Percentiles rank a stretch among this genome's conserved stretches.
These are phyloP conservation scores for Mycosarcoma mackinlayi DNA, from an alignment of 1,284 basidiomycete genomes.

Conservation along the genomic window DNA sequence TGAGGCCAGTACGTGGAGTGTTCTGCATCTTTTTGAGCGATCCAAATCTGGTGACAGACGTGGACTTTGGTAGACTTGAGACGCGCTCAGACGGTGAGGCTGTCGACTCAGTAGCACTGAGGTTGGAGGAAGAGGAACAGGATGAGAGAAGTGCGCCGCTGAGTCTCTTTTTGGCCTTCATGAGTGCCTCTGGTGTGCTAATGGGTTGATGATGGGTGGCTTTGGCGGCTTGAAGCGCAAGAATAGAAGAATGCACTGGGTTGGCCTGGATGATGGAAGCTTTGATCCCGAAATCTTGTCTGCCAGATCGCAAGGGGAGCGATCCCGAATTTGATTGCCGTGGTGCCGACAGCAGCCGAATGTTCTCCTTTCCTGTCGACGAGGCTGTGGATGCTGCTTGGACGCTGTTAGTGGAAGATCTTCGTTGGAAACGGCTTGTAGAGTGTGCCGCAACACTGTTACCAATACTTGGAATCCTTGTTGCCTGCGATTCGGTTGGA, in stretches of 20 bases:
- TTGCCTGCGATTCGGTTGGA: neutral
- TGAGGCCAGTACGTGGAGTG: conserved; percentile 1
- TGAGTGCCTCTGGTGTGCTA: conserved; percentile 41
- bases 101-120: neutral
- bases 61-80: conserved; percentile 10
- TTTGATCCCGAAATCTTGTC: conserved; percentile 31
- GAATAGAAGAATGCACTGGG: conserved; percentile 32
- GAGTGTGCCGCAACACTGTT: neutral
- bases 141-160: conserved; percentile 31
- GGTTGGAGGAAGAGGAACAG: conserved; percentile 7
- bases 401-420: conserved; percentile 22
- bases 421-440: neutral
- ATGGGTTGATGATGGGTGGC: conserved; percentile 35
- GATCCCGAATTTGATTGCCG: neutral
- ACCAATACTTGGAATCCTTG: conserved; percentile 33
- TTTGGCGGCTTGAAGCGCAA: conserved; percentile 22
- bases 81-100: conserved; percentile 13
- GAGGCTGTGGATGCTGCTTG: neutral
- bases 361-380: conserved; percentile 27
- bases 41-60: conserved; percentile 7
- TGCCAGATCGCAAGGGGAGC: conserved; percentile 6
- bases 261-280: conserved; percentile 37
- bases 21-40: conserved; percentile 11
- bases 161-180: conserved; percentile 41
- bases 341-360: neutral